A percentile compares a stretch with the other conserved stretches of the same genome.
Evolutionary conservation across 139 green algal species (phyloP).

Genomic region (Chlamydomonas incerta): DNA sequence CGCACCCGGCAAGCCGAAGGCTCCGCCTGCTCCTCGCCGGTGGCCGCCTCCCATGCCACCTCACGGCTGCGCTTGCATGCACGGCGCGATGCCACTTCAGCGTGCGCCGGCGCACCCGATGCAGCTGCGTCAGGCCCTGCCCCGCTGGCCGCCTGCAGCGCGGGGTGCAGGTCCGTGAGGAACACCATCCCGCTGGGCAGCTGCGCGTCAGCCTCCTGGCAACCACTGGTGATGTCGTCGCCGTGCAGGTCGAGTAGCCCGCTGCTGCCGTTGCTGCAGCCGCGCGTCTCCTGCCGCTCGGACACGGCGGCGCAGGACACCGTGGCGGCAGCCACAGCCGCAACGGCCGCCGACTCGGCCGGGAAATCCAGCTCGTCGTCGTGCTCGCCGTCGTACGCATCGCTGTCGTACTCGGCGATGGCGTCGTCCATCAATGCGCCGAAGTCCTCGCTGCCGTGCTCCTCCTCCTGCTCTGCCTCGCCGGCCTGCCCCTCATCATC

Average conservation of each 20-base stretch:
- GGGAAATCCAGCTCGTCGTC: neutral
- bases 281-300: neutral
- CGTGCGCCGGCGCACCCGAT: neutral
- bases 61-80: no score
- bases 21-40: no score
- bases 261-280: neutral
- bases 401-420: conserved; percentile 34
- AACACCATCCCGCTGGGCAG: conserved; percentile 14
- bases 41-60: no score
- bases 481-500: neutral
- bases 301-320: neutral
- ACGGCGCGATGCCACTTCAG: no score
- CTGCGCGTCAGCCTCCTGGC: neutral
- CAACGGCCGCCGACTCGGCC: neutral
- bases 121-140: no score
- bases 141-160: neutral
- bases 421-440: conserved; percentile 31
- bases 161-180: conserved; percentile 32
- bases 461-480: neutral
- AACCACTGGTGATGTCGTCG: no score
- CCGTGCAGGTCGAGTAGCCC: no score
- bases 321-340: neutral
- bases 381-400: conserved; percentile 8
- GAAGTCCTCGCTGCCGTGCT: conserved; percentile 24
- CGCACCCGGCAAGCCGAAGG: no score